phyloP scores from a whole-genome alignment of 1,139 yeast species.

The Saccharomyces hybrid region DNA sequence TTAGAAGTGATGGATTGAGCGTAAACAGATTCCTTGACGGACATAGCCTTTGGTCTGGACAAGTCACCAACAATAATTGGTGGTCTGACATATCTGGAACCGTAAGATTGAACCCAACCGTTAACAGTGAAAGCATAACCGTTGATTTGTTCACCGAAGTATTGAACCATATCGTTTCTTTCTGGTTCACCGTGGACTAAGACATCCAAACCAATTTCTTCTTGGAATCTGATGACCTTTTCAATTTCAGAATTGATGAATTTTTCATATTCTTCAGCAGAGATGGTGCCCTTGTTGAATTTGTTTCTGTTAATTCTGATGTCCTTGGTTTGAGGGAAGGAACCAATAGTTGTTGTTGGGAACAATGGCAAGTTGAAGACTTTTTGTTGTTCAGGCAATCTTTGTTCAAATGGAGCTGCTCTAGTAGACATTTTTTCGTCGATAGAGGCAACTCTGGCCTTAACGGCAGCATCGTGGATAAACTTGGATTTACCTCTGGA shows the following conservation, averaged over 20 bases:
- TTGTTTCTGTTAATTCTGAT: conserved; percentile 98
- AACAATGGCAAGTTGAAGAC: conserved; percentile 90
- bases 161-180: conserved; percentile 99
- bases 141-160: conserved; percentile 97
- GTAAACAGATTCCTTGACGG: conserved; percentile 97
- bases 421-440: conserved; percentile 77
- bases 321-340: conserved; percentile 99
- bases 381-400: conserved; percentile 81
- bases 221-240: conserved; percentile 96
- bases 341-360: conserved; percentile 99
- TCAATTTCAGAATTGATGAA: conserved; percentile 96
- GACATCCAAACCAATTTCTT: conserved; percentile 95
- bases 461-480: conserved; percentile 88
- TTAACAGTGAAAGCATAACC: conserved; percentile 97
- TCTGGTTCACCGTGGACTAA: conserved; percentile 99
- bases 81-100: conserved; percentile 99
- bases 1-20: conserved; percentile 93
- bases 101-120: conserved; percentile 99
- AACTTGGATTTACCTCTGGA: conserved; percentile 81
- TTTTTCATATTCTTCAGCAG: conserved; percentile 90
- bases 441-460: conserved; percentile 77
- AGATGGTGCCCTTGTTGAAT: conserved; percentile 90
- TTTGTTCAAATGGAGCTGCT: conserved; percentile 74
- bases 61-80: conserved; percentile 98
- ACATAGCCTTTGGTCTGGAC: conserved; percentile 97